These are phyloP conservation scores for Diaporthe citri DNA, from an alignment of 2,329 filamentous ascomycete genomes.

Conservation along the genomic window DNA sequence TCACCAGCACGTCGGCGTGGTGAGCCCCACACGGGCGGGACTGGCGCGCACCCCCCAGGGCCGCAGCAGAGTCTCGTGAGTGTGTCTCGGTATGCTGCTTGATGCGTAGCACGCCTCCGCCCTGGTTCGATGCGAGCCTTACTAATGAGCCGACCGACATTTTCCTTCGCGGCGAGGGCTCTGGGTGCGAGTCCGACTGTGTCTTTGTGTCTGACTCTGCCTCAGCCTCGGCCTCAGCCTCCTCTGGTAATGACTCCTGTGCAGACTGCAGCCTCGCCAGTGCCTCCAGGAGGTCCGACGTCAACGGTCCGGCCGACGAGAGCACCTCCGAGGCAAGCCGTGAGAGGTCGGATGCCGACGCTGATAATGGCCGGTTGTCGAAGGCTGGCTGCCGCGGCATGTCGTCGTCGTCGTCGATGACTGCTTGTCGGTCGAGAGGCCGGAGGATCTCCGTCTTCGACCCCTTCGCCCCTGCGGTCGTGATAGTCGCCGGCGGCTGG, in stretches of 20 bases:
- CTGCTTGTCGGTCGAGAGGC: not conserved
- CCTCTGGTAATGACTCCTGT: not conserved
- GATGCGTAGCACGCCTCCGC: constrained; percentile 1
- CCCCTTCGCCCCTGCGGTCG: not conserved
- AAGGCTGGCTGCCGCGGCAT: constrained; percentile 38
- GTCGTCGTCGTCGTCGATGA: constrained; percentile 20
- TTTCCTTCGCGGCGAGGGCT: constrained; percentile 3
- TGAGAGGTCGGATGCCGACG: constrained; percentile 38
- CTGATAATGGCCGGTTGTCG: constrained; percentile 45
- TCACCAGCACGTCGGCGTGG: constrained; percentile 48
- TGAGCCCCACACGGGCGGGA: constrained; percentile 20
- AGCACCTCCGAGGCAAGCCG: constrained; percentile 43
- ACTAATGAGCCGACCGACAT: constrained; percentile 38
- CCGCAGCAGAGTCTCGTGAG: constrained; percentile 11
- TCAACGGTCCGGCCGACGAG: constrained; percentile 37
- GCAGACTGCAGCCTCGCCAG: constrained; percentile 19
- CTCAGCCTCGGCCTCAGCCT: not conserved
- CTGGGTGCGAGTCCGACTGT: not conserved
- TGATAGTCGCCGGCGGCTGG: constrained; percentile 12
- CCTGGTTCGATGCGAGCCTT: constrained; percentile 5
- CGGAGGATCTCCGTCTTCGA: constrained; percentile 10
- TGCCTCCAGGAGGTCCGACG: constrained; percentile 41
- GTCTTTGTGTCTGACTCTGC: not conserved
- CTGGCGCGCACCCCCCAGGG: not conserved
- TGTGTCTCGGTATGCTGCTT: constrained; percentile 19